Evolutionary conservation across 208 protist genomes (phyloP), one percentile per base, ranked within the genome.

Genomic region (Zelonia costaricensis): DNA sequence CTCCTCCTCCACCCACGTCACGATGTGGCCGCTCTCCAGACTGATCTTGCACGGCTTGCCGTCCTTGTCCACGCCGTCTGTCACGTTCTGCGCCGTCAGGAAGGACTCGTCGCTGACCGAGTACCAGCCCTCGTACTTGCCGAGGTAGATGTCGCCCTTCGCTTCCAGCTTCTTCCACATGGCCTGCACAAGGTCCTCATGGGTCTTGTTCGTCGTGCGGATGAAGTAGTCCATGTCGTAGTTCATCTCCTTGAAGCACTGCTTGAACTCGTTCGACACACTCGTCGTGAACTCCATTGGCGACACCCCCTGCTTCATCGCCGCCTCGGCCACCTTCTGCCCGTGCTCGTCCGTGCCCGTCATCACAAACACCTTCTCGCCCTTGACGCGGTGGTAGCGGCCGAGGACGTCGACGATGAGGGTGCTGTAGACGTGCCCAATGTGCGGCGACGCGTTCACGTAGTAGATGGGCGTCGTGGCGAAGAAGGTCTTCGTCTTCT

Each of bases 311-410:
- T 81, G 70, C 47, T 82, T 70, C 31, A 71, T 53, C 1, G 97
- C 98, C 6, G 94, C 87, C 81, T 98, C 88, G 8, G 83, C 84
- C 16, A 99, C 86, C 84, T 99, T 99, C 51, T 94, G 86, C 15
- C 99, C 99, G 77, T 99, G 99, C 78, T 99, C 99, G 74, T 99
- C 99, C 1, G 97, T 99, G 36, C 98, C 98, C 7, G 98, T 99
- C 63, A 94, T 80, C 28, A 98, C 96, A 51, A 97, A 93, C 13
- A 97, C 89, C 18, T 84, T 43, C 61, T 92, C 79, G 6, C 95
- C 95, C 30, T 91, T 85, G 23, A 94, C 69, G 16, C 78, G 82
- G 68, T 96, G 87, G 66, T 95, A 97, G 40, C 93, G 84, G 13
- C 82, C 88, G 63, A 95, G 82, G 8, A 91, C 82, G 74, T 97